Evolutionary conservation across 345 rosid species (phyloP).

Genomic region (Hypericum perforatum): DNA sequence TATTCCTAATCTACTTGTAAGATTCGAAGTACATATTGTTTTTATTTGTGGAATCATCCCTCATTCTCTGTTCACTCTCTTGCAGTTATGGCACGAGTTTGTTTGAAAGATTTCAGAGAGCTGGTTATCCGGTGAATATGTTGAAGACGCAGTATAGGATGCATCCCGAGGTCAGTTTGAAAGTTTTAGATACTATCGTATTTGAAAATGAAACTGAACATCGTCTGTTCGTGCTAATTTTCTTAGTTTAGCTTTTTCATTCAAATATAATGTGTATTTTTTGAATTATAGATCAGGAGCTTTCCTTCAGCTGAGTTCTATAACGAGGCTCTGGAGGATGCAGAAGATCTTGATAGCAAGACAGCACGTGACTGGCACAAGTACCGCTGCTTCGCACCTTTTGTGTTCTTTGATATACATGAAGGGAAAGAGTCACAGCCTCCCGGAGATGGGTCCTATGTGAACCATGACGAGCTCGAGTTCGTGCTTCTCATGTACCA

Average conservation of each 20-base stretch:
- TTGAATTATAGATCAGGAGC: constrained; percentile 53
- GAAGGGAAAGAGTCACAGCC: constrained; percentile 85
- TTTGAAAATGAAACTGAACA: too few species aligned
- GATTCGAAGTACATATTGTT: neutral
- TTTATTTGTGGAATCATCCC: neutral
- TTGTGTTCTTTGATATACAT: constrained; percentile 78
- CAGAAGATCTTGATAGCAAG: constrained; percentile 47
- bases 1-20: neutral
- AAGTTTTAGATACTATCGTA: too few species aligned
- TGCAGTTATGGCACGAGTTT: constrained; percentile 81
- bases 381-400: constrained; percentile 78
- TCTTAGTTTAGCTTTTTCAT: neutral
- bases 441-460: constrained; percentile 75
- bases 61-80: constrained; percentile 6
- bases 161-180: constrained; percentile 79
- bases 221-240: neutral
- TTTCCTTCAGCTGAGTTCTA: constrained; percentile 90
- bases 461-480: constrained; percentile 71
- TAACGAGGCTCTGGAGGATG: constrained; percentile 69
- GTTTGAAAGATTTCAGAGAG: constrained; percentile 92
- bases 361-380: constrained; percentile 79
- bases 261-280: neutral
- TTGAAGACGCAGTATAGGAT: constrained; percentile 87
- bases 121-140: constrained; percentile 93
- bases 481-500: constrained; percentile 74